phyloP scores from a whole-genome alignment of 1,139 yeast species.

The Magnusiomyces sp. region DNA sequence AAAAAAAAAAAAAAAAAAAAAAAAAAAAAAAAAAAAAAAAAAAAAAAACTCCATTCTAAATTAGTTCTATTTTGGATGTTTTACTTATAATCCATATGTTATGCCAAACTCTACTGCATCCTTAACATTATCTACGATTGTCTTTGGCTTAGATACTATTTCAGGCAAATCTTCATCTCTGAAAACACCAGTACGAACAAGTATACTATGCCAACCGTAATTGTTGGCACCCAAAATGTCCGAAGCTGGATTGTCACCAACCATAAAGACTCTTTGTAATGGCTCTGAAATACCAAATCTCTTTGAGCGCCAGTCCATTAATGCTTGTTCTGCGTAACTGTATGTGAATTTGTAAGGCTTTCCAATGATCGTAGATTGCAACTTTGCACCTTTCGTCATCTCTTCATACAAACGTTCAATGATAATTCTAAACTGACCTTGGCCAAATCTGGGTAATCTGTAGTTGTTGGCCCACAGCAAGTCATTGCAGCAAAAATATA shows the following conservation, averaged over 20 bases:
- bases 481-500: conserved; percentile 80
- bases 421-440: conserved; percentile 73
- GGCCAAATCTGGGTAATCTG: conserved; percentile 75
- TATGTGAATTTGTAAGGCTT: conserved; percentile 78
- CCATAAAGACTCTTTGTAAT: conserved; percentile 59
- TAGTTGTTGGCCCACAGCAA: conserved; percentile 88
- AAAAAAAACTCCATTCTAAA: too few species aligned
- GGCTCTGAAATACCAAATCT: conserved; percentile 20
- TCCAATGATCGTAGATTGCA: conserved; percentile 62
- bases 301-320: conserved; percentile 45
- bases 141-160: conserved; percentile 29
- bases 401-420: conserved; percentile 57
- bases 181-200: conserved; percentile 84
- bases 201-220: conserved; percentile 80
- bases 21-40: too few species aligned
- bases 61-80: too few species aligned
- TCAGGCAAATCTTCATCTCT: conserved; percentile 53
- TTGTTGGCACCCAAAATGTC: conserved; percentile 85
- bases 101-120: conserved; percentile 31
- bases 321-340: conserved; percentile 70
- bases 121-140: conserved; percentile 31
- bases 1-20: too few species aligned
- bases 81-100: conserved; percentile 1
- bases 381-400: conserved; percentile 41
- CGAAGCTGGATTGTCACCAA: conserved; percentile 92